A percentile compares a stretch with the other conserved stretches of the same genome.
phyloP scores from a whole-genome alignment of 306 rosid species.

The Neltuma alba region DNA sequence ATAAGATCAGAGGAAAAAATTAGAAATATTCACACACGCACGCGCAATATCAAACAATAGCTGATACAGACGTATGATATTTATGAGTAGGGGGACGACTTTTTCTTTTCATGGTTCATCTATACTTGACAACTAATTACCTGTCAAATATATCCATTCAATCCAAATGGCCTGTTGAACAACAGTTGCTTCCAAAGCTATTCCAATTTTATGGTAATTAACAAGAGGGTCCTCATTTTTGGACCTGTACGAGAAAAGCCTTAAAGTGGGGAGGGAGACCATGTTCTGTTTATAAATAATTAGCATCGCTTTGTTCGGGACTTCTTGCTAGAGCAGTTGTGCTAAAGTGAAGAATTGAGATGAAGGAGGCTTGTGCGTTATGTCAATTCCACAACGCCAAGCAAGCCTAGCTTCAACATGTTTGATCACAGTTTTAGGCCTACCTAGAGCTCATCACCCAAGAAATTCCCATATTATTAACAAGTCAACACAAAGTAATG shows the following conservation, averaged over 20 bases:
- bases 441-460: not conserved
- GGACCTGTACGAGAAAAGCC: constrained; percentile 16
- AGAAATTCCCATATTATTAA: constrained; percentile 16
- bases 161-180: constrained; percentile 10
- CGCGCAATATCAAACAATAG: not conserved
- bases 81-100: not conserved
- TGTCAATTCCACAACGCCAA: constrained; percentile 14
- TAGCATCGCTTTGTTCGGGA: not conserved
- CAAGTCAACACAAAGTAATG: not conserved
- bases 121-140: not conserved
- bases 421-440: constrained; percentile 19
- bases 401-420: constrained; percentile 10
- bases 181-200: constrained; percentile 25
- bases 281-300: not conserved
- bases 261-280: constrained; percentile 13
- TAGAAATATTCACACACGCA: not conserved
- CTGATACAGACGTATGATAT: not conserved
- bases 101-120: not conserved
- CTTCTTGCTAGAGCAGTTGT: not conserved
- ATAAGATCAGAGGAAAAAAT: not conserved
- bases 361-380: constrained; percentile 32
- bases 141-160: not conserved
- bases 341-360: constrained; percentile 8
- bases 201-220: constrained; percentile 21
- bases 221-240: constrained; percentile 2